These are phyloP conservation scores for Xylaria arbuscula DNA, from an alignment of 2,329 filamentous ascomycete species.

Conservation along the genomic window DNA sequence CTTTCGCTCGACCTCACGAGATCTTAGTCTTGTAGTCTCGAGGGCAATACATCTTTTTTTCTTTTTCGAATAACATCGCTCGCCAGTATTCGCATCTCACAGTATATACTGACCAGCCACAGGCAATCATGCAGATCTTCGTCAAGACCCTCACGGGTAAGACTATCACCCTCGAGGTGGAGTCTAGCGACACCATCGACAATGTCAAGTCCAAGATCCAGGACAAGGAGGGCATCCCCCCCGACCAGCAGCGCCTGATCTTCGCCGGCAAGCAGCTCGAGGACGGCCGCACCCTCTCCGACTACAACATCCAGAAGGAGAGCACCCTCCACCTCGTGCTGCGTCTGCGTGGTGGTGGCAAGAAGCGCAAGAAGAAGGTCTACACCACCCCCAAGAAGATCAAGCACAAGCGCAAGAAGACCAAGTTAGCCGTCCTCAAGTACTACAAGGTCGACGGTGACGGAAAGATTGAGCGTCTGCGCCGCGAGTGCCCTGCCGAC, in stretches of 20 bases:
- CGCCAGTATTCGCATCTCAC: too few relatives aligned
- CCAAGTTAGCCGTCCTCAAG: constrained; percentile 99
- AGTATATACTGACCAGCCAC: constrained; percentile 52
- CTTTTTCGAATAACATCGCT: too few relatives aligned
- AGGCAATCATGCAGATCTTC: constrained; percentile 82
- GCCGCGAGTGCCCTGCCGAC: constrained; percentile 94
- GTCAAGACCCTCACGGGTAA: constrained; percentile 95
- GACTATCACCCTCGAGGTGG: constrained; percentile 99
- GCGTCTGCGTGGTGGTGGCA: constrained; percentile 96
- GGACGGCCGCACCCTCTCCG: constrained; percentile 97
- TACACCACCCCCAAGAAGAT: constrained; percentile 99
- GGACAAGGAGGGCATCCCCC: constrained; percentile 99
- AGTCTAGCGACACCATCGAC: constrained; percentile 99
- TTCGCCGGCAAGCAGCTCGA: constrained; percentile 99
- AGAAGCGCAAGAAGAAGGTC: constrained; percentile 99
- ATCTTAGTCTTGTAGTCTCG: background rate
- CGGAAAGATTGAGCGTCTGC: constrained; percentile 99
- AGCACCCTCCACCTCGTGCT: constrained; percentile 97
- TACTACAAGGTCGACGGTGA: constrained; percentile 99
- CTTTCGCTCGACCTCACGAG: constrained; percentile 11
- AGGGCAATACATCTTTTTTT: too few relatives aligned
- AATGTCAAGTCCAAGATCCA: constrained; percentile 99
- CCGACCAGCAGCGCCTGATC: constrained; percentile 99
- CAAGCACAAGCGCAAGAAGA: constrained; percentile 99
- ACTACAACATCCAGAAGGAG: constrained; percentile 99